Percentiles rank a stretch among this genome's conserved stretches.
These are phyloP conservation scores for Coleophoma crateriformis DNA, from an alignment of 2,329 filamentous ascomycete species.

Conservation along the genomic window DNA sequence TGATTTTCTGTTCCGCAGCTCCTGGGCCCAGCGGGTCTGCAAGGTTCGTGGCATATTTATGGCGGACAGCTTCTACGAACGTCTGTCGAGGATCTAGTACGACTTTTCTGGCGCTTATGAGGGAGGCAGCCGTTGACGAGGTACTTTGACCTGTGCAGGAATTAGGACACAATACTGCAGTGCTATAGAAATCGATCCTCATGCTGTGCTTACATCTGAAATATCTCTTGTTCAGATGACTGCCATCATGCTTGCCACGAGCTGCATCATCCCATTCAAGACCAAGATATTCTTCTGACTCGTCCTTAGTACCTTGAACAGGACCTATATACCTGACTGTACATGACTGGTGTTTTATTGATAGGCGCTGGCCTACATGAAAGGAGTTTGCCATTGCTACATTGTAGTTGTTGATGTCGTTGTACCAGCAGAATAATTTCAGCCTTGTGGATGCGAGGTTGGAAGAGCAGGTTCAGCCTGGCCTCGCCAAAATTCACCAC, in stretches of 20 bases:
- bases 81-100: constrained; percentile 61
- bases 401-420: constrained; percentile 3
- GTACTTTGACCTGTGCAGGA: constrained; percentile 46
- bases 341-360: constrained; percentile 71
- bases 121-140: constrained; percentile 72
- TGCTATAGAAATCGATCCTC: background rate
- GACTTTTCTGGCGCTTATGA: constrained; percentile 69
- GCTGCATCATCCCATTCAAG: constrained; percentile 92
- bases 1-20: constrained; percentile 46
- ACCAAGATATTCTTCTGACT: constrained; percentile 74
- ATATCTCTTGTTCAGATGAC: constrained; percentile 72
- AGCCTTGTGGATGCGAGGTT: constrained; percentile 10
- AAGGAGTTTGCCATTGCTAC: constrained; percentile 17
- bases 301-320: constrained; percentile 58
- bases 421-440: background rate
- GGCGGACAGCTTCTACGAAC: constrained; percentile 73
- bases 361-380: constrained; percentile 69
- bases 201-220: constrained; percentile 62
- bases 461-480: constrained; percentile 3
- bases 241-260: constrained; percentile 86
- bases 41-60: constrained; percentile 73
- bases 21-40: constrained; percentile 21
- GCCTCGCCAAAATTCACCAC: too few relatives aligned
- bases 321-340: constrained; percentile 80
- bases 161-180: background rate